Evolutionary conservation across 148 eudicot species (phyloP).

Genomic region (Limonium bicolor): DNA sequence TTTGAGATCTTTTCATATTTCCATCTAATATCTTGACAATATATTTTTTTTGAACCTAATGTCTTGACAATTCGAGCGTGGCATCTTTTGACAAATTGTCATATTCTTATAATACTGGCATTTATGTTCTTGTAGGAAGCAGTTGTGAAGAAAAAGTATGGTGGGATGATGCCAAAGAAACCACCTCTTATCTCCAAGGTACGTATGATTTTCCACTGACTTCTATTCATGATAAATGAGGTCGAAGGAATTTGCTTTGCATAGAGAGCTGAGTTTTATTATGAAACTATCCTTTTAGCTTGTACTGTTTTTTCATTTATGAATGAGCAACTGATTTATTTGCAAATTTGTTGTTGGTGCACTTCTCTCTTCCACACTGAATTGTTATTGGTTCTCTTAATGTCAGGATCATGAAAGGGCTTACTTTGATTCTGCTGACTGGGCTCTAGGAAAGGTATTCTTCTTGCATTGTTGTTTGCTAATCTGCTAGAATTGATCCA

Average conservation of each 20-base stretch:
- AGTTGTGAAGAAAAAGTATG: conserved; percentile 72
- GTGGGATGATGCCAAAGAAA: conserved; percentile 84
- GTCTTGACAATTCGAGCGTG: not conserved
- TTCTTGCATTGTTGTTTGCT: not conserved
- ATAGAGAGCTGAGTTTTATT: too few relatives aligned
- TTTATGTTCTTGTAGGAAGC: conserved; percentile 42
- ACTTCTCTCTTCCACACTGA: not conserved
- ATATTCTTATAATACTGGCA: not conserved
- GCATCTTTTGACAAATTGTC: not conserved
- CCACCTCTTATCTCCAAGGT: conserved; percentile 97
- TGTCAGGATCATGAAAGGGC: conserved; percentile 95
- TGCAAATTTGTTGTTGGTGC: too few relatives aligned
- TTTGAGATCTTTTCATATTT: not conserved
- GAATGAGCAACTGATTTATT: too few relatives aligned
- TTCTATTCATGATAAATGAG: too few relatives aligned
- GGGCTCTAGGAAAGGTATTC: conserved; percentile 96
- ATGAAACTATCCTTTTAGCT: too few relatives aligned
- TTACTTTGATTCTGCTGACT: conserved; percentile 96
- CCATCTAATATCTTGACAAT: not conserved
- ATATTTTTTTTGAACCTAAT: not conserved
- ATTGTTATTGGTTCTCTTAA: conserved; percentile 9
- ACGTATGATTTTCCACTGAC: too few relatives aligned
- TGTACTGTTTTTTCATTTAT: too few relatives aligned
- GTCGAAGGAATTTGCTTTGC: not conserved
- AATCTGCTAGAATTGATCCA: not conserved